These are phyloP conservation scores for Oenanthe javanica DNA, from an alignment of 140 eudicot species.

Conservation along the genomic window DNA sequence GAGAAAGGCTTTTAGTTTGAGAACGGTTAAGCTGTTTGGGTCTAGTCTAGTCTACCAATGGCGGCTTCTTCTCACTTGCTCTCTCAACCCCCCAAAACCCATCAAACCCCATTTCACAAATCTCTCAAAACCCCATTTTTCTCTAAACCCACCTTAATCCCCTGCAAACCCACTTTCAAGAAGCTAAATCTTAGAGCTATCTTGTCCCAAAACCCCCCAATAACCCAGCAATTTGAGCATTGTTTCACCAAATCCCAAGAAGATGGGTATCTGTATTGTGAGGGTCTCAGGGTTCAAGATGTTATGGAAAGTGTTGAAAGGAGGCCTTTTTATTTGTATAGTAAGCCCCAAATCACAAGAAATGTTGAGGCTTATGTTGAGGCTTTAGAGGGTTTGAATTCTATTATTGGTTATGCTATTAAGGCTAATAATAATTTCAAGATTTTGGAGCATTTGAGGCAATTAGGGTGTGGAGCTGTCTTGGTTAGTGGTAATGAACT, in stretches of 20 bases:
- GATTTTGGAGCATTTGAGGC: constrained; percentile 87
- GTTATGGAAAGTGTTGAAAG: constrained; percentile 72
- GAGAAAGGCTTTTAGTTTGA: neutral
- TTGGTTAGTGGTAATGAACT: constrained; percentile 99
- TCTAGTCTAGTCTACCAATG: constrained; percentile 26
- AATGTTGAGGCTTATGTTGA: constrained; percentile 86
- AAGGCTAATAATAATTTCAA: constrained; percentile 80
- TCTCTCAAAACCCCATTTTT: constrained; percentile 16
- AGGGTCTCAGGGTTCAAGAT: constrained; percentile 65
- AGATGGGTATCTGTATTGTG: constrained; percentile 76
- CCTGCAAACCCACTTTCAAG: constrained; percentile 43
- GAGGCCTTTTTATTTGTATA: constrained; percentile 84
- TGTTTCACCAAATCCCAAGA: constrained; percentile 62
- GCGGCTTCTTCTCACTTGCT: constrained; percentile 55
- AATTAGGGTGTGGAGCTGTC: constrained; percentile 94
- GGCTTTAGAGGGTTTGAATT: constrained; percentile 82
- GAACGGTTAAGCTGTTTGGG: neutral
- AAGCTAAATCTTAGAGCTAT: constrained; percentile 38
- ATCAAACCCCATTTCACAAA: constrained; percentile 21
- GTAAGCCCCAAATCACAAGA: constrained; percentile 91
- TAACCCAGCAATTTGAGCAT: constrained; percentile 50
- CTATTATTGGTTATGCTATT: constrained; percentile 87
- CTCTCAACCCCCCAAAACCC: constrained; percentile 28
- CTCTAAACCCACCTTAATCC: constrained; percentile 24
- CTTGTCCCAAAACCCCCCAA: constrained; percentile 38